Conservation (phyloP, 768 basidiomycete species). For the Xerocomus potaroensis region DNA sequence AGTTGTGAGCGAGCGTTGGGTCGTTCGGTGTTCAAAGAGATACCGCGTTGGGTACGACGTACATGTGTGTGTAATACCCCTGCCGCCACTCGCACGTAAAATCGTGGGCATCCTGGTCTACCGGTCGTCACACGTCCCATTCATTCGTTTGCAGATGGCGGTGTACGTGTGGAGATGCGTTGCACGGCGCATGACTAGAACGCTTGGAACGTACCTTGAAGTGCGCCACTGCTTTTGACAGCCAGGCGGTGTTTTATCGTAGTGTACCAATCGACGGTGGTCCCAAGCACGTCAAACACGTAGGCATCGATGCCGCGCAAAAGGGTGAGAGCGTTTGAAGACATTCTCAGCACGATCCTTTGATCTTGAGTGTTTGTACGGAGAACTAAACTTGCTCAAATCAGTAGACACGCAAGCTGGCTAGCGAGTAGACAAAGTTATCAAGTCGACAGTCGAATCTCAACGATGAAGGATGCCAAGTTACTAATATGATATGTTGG, state of each 20-base stretch:
- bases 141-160: background rate
- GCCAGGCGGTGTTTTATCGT: constrained; percentile 20
- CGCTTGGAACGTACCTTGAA: constrained; percentile 12
- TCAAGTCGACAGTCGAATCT: too few relatives aligned
- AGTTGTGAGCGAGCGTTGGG: background rate
- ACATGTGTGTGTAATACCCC: constrained; percentile 38
- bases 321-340: background rate
- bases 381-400: too few relatives aligned
- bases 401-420: too few relatives aligned
- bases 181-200: background rate
- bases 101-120: constrained; percentile 23
- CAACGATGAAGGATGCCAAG: too few relatives aligned
- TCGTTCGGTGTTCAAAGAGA: background rate
- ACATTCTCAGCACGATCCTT: too few relatives aligned
- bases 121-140: background rate
- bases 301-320: constrained; percentile 36
- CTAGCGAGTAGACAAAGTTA: too few relatives aligned
- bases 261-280: constrained; percentile 42
- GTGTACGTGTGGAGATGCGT: too few relatives aligned
- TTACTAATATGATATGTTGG: too few relatives aligned
- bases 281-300: constrained; percentile 50
- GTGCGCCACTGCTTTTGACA: constrained; percentile 7
- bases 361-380: too few relatives aligned
- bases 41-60: background rate
- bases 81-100: constrained; percentile 57